phyloP scores from a whole-genome alignment of 768 basidiomycete species.

The Boletus barrowsii region DNA sequence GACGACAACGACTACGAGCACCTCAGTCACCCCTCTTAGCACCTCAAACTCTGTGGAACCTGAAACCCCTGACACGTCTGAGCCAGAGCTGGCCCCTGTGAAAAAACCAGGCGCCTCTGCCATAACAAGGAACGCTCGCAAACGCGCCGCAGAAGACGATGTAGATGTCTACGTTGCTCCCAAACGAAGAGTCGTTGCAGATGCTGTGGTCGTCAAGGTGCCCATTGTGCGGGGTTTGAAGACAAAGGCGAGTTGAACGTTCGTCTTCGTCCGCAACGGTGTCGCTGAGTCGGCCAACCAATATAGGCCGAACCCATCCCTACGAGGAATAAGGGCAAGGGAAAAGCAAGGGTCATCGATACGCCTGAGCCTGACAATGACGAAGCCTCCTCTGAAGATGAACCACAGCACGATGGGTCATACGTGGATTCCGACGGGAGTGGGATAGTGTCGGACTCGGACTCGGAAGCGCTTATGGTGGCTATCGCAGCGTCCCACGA shows the following conservation, averaged over 20 bases:
- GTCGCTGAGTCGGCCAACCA: slow-evolving; percentile 15
- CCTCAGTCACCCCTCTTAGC: slow-evolving; percentile 50
- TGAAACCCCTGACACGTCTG: slow-evolving; percentile 56
- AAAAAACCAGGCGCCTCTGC: neutral
- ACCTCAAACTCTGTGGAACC: slow-evolving; percentile 41
- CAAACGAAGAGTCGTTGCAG: slow-evolving; percentile 35
- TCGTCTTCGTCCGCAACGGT: slow-evolving; percentile 1
- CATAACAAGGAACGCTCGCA: slow-evolving; percentile 18
- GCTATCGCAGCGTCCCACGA: slow-evolving; percentile 57
- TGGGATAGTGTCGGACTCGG: slow-evolving; percentile 39
- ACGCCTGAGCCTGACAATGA: slow-evolving; percentile 32
- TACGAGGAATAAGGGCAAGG: slow-evolving; percentile 25
- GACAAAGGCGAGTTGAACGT: slow-evolving; percentile 23
- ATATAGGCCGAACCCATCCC: slow-evolving; percentile 8
- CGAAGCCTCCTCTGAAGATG: slow-evolving; percentile 32
- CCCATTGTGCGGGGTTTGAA: slow-evolving; percentile 8
- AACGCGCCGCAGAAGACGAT: slow-evolving; percentile 37
- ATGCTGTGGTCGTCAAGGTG: slow-evolving; percentile 22
- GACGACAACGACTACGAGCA: slow-evolving; percentile 34
- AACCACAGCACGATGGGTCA: slow-evolving; percentile 39
- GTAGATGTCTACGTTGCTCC: slow-evolving; percentile 20
- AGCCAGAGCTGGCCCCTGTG: slow-evolving; percentile 18
- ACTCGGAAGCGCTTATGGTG: slow-evolving; percentile 46
- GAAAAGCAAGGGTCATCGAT: slow-evolving; percentile 23
- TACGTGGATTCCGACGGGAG: slow-evolving; percentile 50